Evolutionary conservation across 352 stramenopile genomes (phyloP), one percentile per base, ranked within the genome.

Genomic region (Pythium coloratum): DNA sequence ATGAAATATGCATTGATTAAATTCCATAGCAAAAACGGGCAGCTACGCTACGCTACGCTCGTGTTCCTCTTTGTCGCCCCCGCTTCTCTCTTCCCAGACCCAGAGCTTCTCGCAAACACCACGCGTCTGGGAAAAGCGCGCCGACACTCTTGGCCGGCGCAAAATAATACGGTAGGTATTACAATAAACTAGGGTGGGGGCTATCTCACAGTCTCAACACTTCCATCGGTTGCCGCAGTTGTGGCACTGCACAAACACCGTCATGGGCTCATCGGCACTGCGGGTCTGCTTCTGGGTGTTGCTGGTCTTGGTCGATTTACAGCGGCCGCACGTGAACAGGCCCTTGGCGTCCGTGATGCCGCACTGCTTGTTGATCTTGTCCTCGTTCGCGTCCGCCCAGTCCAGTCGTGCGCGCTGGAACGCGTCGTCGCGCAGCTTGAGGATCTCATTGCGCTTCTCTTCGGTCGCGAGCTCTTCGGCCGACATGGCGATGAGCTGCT

Each of bases 201-300:
- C 42, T 49, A 49, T 49, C 14, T 49, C 16, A 44, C 6, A n/a
- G 24, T 42, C 46, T 77, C 91, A 95, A 81, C 86, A 95, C 80
- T 95, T 97, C 94, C 94, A 99, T 79, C 95, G 84, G 64, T 99
- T 98, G 64, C 94, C 95, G 76, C 96, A 98, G 76, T 98, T 97
- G 84, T 98, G 81, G 80, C 96, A 99, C 64, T 97, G 83, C 46
- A 98, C 92, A 80, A 98, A 98, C 13, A 98, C 94, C 20, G 96
- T 99, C 96, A 99, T 99, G 8, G 96, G 96, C 73, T 99, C 96
- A 95, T 99, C 96, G 26, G 96, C 96, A 84, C 91, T 98, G 69
- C 96, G 91, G 34, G 96, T 99, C 81, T 99, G 96, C 73, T 99
- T 99, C 80, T 99, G 94, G 68, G 92, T 98, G 82, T 97, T 98